Evolutionary conservation across 371 early-diverging fungal species (phyloP).

Genomic region (Mortierella sp.): DNA sequence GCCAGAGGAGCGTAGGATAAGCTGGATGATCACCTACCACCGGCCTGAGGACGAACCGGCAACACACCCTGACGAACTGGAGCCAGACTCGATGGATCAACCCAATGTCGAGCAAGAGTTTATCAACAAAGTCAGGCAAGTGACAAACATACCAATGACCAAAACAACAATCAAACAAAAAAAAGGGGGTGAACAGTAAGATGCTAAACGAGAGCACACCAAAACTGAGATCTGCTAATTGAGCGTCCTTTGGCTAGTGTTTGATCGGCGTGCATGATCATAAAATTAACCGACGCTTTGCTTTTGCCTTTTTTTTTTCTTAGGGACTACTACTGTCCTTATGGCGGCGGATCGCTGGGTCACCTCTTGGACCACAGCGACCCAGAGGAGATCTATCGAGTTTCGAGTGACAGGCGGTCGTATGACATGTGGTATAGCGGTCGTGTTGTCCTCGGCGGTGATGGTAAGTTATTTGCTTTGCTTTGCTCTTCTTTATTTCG

Average conservation of each 20-base stretch:
- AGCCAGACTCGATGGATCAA: slow-evolving; percentile 21
- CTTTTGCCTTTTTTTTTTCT: neutral
- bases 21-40: slow-evolving; percentile 28
- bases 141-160: neutral
- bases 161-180: neutral
- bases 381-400: slow-evolving; percentile 2
- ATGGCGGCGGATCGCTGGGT: slow-evolving; percentile 13
- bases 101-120: slow-evolving; percentile 14
- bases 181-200: neutral
- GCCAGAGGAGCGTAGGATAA: slow-evolving; percentile 13
- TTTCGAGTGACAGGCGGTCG: slow-evolving; percentile 13
- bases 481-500: neutral
- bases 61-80: neutral
- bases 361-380: slow-evolving; percentile 14
- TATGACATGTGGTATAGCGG: slow-evolving; percentile 32
- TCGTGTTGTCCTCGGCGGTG: slow-evolving; percentile 26
- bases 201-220: neutral
- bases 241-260: neutral
- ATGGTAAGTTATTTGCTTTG: slow-evolving; percentile 7
- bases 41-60: neutral
- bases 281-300: neutral
- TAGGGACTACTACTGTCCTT: slow-evolving; percentile 16
- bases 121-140: slow-evolving; percentile 23
- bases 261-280: neutral
- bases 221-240: neutral